Evolutionary conservation across 192 early-diverging fungal genomes (phyloP).

Genomic region (Coemansia sp.): DNA sequence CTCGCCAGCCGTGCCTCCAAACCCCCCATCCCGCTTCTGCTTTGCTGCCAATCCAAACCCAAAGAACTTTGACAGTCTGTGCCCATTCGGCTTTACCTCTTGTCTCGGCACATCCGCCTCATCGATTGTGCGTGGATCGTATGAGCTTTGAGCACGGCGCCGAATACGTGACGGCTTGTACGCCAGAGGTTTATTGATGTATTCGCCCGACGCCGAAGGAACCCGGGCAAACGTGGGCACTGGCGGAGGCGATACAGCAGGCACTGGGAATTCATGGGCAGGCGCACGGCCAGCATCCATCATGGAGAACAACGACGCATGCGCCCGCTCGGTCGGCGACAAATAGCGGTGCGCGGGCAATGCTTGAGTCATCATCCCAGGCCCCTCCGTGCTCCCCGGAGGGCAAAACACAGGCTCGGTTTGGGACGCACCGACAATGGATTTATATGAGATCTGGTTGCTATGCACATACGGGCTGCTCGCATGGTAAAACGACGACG

Average conservation of each 20-base stretch:
- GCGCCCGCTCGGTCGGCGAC: conserved; percentile 27
- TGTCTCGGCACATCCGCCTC: not conserved
- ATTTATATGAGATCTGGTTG: conserved; percentile 7
- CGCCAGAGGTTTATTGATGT: not conserved
- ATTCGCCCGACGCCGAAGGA: not conserved
- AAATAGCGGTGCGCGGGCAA: conserved; percentile 9
- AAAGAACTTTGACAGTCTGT: not conserved
- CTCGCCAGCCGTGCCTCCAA: not conserved
- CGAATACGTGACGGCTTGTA: conserved; percentile 29
- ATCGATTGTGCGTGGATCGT: not conserved
- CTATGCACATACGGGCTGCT: conserved; percentile 12
- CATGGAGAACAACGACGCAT: conserved; percentile 43
- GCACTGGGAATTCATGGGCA: not conserved
- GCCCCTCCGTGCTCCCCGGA: not conserved
- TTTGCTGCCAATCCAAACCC: not conserved
- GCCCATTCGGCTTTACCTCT: not conserved
- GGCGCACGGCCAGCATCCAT: conserved; percentile 13
- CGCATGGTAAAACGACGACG: conserved; percentile 11
- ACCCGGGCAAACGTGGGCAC: not conserved
- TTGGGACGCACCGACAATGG: not conserved
- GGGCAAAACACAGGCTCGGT: not conserved
- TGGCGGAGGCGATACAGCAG: not conserved
- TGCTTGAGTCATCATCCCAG: not conserved
- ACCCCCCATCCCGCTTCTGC: not conserved
- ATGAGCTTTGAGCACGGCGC: conserved; percentile 27